A percentile compares a stretch with the other conserved stretches of the same genome.
Evolutionary conservation across 1,139 yeast species (phyloP).

Genomic region (Candida mesenterica): DNA sequence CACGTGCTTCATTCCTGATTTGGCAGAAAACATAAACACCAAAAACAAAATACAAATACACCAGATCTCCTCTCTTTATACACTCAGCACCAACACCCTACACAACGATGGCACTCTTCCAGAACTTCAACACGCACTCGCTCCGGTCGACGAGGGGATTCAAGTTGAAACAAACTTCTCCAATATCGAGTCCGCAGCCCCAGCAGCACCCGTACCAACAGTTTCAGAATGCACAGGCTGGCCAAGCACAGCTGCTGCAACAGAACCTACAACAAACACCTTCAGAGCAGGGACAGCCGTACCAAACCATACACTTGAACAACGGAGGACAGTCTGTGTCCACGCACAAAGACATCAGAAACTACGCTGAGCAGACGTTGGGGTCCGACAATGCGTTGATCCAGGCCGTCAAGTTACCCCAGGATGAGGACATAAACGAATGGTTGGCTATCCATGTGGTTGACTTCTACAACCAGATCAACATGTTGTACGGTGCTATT

Average conservation of each 20-base stretch:
- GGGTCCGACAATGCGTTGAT: constrained; percentile 90
- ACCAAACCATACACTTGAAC: constrained; percentile 15
- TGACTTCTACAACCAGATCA: constrained; percentile 90
- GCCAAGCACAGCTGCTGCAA: constrained; percentile 8
- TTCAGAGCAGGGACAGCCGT: constrained; percentile 27
- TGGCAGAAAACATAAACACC: too few species aligned
- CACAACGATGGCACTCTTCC: constrained; percentile 60
- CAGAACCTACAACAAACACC: constrained; percentile 9
- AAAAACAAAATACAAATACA: too few species aligned
- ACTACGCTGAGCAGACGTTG: constrained; percentile 88
- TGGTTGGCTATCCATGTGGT: constrained; percentile 96
- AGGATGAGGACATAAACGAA: constrained; percentile 87
- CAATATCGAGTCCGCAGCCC: constrained; percentile 44
- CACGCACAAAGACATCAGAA: constrained; percentile 69
- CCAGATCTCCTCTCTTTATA: too few species aligned
- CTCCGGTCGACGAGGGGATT: constrained; percentile 56
- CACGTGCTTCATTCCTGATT: too few species aligned
- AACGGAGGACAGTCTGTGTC: constrained; percentile 43
- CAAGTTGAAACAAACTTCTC: constrained; percentile 43
- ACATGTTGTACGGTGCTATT: constrained; percentile 94
- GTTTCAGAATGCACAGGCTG: constrained; percentile 23
- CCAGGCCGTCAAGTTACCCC: constrained; percentile 92
- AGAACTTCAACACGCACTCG: constrained; percentile 56
- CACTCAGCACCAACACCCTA: too few species aligned
- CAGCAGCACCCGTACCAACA: constrained; percentile 16